These are phyloP conservation scores for Phytophthora vignae DNA, from an alignment of 352 stramenopile genomes.

Conservation along the genomic window DNA sequence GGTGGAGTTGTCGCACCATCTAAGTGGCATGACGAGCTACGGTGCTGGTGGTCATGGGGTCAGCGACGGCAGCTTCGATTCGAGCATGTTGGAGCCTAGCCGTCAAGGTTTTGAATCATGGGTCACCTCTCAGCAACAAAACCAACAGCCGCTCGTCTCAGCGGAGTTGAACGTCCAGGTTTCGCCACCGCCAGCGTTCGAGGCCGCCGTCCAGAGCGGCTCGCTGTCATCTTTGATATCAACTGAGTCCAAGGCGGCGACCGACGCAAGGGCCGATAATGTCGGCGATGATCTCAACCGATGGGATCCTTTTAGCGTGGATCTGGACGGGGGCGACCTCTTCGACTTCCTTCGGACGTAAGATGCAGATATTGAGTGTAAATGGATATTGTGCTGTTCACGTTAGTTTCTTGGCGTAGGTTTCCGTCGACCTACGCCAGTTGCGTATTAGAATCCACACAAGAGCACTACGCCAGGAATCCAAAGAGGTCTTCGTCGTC, in stretches of 20 bases:
- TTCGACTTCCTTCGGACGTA: slow-evolving; percentile 84
- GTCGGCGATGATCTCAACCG: slow-evolving; percentile 56
- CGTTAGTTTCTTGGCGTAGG: neutral
- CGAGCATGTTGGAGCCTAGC: slow-evolving; percentile 1
- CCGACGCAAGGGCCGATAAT: slow-evolving; percentile 23
- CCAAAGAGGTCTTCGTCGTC: slow-evolving; percentile 37
- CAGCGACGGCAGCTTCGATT: neutral
- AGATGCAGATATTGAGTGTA: neutral
- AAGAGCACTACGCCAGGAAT: slow-evolving; percentile 13
- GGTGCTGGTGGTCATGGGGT: neutral
- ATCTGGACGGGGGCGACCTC: slow-evolving; percentile 74
- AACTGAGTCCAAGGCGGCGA: neutral
- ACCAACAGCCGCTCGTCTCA: neutral
- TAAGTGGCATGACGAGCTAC: slow-evolving; percentile 8
- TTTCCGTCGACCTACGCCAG: no score
- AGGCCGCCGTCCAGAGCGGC: neutral
- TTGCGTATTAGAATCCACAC: no score
- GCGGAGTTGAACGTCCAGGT: neutral
- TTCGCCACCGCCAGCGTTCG: neutral
- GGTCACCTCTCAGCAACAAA: slow-evolving; percentile 15
- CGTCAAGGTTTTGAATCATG: slow-evolving; percentile 2
- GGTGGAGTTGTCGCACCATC: slow-evolving; percentile 64
- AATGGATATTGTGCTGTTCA: neutral
- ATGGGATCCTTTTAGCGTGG: slow-evolving; percentile 76
- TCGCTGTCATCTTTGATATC: slow-evolving; percentile 15